phyloP scores from a whole-genome alignment of 495 filamentous ascomycete species.

The Trypethelium eluteriae region DNA sequence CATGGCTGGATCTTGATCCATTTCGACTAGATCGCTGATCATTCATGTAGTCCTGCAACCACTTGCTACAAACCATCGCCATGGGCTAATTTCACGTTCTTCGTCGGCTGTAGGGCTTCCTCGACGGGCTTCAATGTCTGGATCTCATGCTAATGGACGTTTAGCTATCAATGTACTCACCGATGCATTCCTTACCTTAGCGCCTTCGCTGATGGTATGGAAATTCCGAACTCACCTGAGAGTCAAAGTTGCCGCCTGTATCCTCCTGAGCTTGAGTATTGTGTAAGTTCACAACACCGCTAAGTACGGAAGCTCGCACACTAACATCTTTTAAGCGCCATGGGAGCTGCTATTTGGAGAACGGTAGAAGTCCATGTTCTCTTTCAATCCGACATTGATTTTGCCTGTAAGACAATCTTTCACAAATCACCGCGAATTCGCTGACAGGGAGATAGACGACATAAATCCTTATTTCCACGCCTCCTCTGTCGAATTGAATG shows the following conservation, averaged over 20 bases:
- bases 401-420: slow-evolving; percentile 5
- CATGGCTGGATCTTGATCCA: neutral
- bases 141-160: neutral
- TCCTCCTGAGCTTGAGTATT: slow-evolving; percentile 11
- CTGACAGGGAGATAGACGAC: neutral
- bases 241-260: slow-evolving; percentile 12
- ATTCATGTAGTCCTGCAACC: neutral
- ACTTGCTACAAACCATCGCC: slow-evolving; percentile 1
- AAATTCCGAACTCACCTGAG: slow-evolving; percentile 9
- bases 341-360: slow-evolving; percentile 12
- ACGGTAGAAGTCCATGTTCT: slow-evolving; percentile 7
- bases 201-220: slow-evolving; percentile 10
- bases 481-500: slow-evolving; percentile 8
- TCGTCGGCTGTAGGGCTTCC: neutral
- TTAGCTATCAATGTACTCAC: slow-evolving; percentile 7
- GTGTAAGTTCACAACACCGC: neutral
- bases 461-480: slow-evolving; percentile 4
- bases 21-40: neutral
- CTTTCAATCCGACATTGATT: slow-evolving; percentile 6
- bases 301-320: neutral
- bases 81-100: slow-evolving; percentile 1
- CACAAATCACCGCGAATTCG: neutral
- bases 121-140: no score
- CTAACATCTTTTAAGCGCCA: slow-evolving; percentile 7
- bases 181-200: slow-evolving; percentile 12